These are phyloP conservation scores for Phialophora expanda DNA, from an alignment of 2,329 filamentous ascomycete genomes.

Conservation along the genomic window DNA sequence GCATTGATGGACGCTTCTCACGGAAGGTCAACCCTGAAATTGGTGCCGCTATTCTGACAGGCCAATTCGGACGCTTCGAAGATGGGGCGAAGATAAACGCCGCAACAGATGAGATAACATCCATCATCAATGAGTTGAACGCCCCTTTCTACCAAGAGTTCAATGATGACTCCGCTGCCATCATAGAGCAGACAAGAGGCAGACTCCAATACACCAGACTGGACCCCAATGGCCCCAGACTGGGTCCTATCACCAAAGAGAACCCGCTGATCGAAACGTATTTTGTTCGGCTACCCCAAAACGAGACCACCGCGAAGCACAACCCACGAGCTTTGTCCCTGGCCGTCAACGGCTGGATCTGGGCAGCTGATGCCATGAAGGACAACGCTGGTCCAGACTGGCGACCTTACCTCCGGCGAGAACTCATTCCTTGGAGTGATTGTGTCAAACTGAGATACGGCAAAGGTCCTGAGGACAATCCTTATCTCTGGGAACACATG, in stretches of 20 bases:
- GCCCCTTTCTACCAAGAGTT: conserved; percentile 91
- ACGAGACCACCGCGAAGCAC: conserved; percentile 77
- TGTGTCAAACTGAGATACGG: conserved; percentile 97
- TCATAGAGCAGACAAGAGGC: conserved; percentile 90
- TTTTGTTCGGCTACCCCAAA: conserved; percentile 85
- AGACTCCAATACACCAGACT: conserved; percentile 92
- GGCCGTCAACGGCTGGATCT: conserved; percentile 98
- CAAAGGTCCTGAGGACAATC: conserved; percentile 77
- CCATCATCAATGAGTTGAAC: conserved; percentile 82
- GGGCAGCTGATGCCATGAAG: conserved; percentile 91
- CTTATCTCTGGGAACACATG: conserved; percentile 96
- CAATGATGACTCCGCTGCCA: conserved; percentile 78
- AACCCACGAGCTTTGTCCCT: conserved; percentile 77
- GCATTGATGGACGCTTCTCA: conserved; percentile 78
- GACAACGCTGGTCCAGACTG: conserved; percentile 92
- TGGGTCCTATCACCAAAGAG: conserved; percentile 75
- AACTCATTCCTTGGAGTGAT: conserved; percentile 98
- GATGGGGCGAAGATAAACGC: conserved; percentile 53
- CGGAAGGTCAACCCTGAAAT: conserved; percentile 72
- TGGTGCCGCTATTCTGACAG: conserved; percentile 70
- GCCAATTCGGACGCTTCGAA: conserved; percentile 70
- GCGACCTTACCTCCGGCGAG: conserved; percentile 88
- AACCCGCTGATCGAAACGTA: conserved; percentile 91
- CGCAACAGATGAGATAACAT: conserved; percentile 59
- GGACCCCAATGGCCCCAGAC: conserved; percentile 87